Conservation (phyloP, 169 alveolate genomes). For the Plasmodium malariae region DNA sequence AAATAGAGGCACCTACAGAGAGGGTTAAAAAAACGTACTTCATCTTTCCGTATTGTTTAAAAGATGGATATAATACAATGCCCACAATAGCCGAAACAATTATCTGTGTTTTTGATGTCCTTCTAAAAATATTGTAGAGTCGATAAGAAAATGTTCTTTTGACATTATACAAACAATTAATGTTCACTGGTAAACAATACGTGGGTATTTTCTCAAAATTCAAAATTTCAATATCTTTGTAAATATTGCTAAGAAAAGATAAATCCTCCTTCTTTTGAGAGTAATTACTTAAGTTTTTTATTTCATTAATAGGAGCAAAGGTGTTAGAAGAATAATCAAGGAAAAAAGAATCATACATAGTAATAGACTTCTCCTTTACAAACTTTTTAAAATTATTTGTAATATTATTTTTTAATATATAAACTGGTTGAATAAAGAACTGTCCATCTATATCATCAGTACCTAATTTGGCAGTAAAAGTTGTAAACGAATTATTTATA, state of each 20-base stretch:
- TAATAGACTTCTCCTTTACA: constrained; percentile 32
- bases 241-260: constrained; percentile 43
- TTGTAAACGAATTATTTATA: constrained; percentile 31
- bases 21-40: constrained; percentile 28
- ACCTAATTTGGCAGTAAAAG: constrained; percentile 27
- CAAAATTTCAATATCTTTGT: constrained; percentile 70
- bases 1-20: constrained; percentile 9
- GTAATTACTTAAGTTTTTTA: constrained; percentile 64
- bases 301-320: constrained; percentile 45
- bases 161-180: constrained; percentile 47
- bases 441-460: constrained; percentile 25
- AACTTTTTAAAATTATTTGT: constrained; percentile 47
- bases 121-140: constrained; percentile 28
- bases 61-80: constrained; percentile 19
- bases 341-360: constrained; percentile 43
- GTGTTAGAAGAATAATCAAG: constrained; percentile 63
- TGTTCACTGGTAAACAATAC: constrained; percentile 40
- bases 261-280: constrained; percentile 54
- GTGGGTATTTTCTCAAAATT: constrained; percentile 62
- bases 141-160: constrained; percentile 40
- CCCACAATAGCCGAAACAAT: constrained; percentile 28
- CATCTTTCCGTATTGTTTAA: constrained; percentile 49
- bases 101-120: constrained; percentile 34
- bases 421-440: constrained; percentile 68
- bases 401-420: constrained; percentile 26